Evolutionary conservation across 2,329 filamentous ascomycete species (phyloP), one percentile per base, ranked within the genome.

Genomic region (Teratosphaeria zuluensis): DNA sequence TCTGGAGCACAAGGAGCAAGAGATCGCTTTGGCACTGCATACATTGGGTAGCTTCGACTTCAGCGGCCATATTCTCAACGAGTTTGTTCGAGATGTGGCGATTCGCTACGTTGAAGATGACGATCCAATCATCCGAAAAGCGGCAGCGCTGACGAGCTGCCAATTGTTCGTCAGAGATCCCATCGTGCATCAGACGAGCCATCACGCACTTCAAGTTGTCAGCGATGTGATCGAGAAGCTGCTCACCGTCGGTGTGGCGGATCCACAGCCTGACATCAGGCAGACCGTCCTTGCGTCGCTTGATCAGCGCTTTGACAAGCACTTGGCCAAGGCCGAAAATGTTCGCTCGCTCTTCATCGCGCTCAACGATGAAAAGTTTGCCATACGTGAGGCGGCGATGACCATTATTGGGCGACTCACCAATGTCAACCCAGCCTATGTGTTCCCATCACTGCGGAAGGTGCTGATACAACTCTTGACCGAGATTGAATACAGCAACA

Each of bases 31-130:
- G 56, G 94, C 94, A 3, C 81, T 99, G 16, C 92, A 95, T 68
- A 99, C 95, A 0, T 80, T 99, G 0, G 95, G 94, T n/a, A 96
- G 91, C 70, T 99, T 99, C 68, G 94, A 99, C 72, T 99, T 99
- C 69, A 87, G 79, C 35, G 85, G 90, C 1, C 91, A 97, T 69
- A 88, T 96, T 16, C 78, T 99, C 16, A 99, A 99, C 68, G 95
- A 99, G 72, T 99, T 99, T 66, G 94, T 99, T 31, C 89, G 94
- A 28, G 94, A 99, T 70, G 94, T 99, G 55, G 94, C 95, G 3
- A 95, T 99, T 70, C 94, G 92, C 72, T 99, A 96, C 67, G 92
- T 99, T 51, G 92, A 99, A 66, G 94, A 95, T 63, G 92, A 97
- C 66, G 95, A 96, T 67, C 82, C 90, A 0, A 89, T 95, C 64